Base-by-base conservation (phyloP, 2,329 filamentous ascomycete genomes). In the Verticillium klebahnii region DNA sequence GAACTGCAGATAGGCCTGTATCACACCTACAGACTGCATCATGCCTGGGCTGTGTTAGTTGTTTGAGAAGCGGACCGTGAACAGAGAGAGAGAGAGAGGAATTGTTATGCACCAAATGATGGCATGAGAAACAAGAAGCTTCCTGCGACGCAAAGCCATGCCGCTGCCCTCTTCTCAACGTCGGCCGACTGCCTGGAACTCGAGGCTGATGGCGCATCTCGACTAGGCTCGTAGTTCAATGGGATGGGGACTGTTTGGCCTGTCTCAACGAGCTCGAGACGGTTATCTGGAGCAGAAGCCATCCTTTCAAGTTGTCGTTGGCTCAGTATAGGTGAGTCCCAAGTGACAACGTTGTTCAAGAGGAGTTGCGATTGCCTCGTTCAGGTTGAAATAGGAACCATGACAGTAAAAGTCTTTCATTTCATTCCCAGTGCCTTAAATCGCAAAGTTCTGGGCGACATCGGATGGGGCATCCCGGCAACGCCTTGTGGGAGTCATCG, bases 1-100 rank as follows among this genome's bases (percentile, higher is more conserved):
- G 3, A 69, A 70, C 37, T 74, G 74, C 31, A 81, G 74, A 57
- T 82, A 80, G 54, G 80, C 73, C 64, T 82, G 80, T 0, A 83
- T 68, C 1, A 79, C 76, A n/a, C 80, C 80, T 7, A 82, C 75
- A 62, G 69, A 76, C 57, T 78, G 74, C 72, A 82, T 80, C 57
- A 82, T 79, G 1, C 80, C 80, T 75, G 56, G 7, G n/a, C 1
- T 15, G 32, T 39, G 23, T 56, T 45, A 62, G 59, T 6, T 4
- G 29, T 29, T 40, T 31, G 25, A 29, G 6, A 9, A 36, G 19
- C n/a, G 4, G 5, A 12, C 17, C 19, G 11, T 29, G 37, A 25
- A 31, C 9, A 25, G 45, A 11, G n/a, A 23, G 34, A 36, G 4
- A 36, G 34, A 36, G 12, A 36, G 34, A 50, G 19, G 11, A n/a